Base-by-base conservation (phyloP, 495 filamentous ascomycete genomes). In the Aspergillus nanangensis region DNA sequence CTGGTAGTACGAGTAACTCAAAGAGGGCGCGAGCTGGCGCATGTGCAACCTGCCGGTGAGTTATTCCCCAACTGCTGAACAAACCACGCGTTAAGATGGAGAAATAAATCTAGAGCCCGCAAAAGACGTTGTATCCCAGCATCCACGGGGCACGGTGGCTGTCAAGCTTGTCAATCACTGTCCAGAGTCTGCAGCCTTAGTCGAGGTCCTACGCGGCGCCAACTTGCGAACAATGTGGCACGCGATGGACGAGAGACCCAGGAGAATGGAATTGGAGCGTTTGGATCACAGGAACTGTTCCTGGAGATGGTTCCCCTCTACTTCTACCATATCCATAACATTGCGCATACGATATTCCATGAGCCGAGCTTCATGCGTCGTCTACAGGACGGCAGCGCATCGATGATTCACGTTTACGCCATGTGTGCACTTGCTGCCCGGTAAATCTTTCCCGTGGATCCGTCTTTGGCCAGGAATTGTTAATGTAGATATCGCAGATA, bases 381-480 rank as follows among this genome's bases (percentile, higher is more conserved):
- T n/a, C 35, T 61, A 8, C 27, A 48, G 15, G 39, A 57, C 13
- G 47, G 54, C 21, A 48, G 22, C 36, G 53, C 53, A 17, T 43
- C 49, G 4, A 48, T 44, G 44, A 39, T 54, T 3, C 48, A 50
- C 17, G 43, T 55, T 4, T 55, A 61, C 25, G 51, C 48, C 4
- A 61, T 61, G 51, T 57, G 51, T 37, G 51, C 53, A 25, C 41
- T 61, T 20, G 45, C 57, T 44, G 57, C 53, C n/a, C 44, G 56
- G 56, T 53, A 50, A 34, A 22, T 20, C 11, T 41, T 23, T 10
- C 4, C 7, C 15, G 2, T 2, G 10, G 9, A 38, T 38, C 14
- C 14, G 11, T 7, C 2, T 25, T 18, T 2, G 3, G 2, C n/a
- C 41, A n/a, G 13, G 11, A 15, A 24, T 27, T 17, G 27, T 34